These are phyloP conservation scores for Tulasnella sp. DNA, from an alignment of 768 basidiomycete species.

Conservation along the genomic window DNA sequence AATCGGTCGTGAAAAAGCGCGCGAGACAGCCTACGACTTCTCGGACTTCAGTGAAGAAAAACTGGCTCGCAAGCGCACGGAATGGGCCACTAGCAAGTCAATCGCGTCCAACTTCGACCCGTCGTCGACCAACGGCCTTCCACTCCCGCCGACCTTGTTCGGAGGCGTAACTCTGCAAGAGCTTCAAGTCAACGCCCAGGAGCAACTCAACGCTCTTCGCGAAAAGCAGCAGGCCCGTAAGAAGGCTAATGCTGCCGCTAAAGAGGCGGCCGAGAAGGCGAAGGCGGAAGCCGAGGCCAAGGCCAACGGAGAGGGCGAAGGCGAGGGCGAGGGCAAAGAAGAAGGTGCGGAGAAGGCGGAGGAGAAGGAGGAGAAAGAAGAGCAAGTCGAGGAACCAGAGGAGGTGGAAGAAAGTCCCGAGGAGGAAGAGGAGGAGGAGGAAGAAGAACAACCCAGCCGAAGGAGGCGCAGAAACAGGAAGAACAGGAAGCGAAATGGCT, in stretches of 20 bases:
- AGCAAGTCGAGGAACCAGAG: conserved; percentile 17
- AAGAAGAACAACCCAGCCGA: background rate
- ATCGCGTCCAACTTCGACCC: conserved; percentile 28
- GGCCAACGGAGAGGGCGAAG: background rate
- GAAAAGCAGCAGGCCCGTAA: conserved; percentile 12
- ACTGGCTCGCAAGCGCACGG: conserved; percentile 25
- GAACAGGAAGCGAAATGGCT: conserved; percentile 3
- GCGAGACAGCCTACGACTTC: background rate
- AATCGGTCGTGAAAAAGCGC: background rate
- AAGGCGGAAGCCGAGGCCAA: conserved; percentile 3
- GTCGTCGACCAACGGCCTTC: background rate
- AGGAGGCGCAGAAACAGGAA: background rate
- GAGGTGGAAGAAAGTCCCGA: conserved; percentile 1
- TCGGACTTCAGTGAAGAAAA: conserved; percentile 31
- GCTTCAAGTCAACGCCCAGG: background rate
- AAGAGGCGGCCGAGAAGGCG: background rate
- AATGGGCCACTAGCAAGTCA: conserved; percentile 33
- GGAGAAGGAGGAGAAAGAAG: background rate
- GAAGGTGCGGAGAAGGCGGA: background rate
- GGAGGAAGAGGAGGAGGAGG: background rate
- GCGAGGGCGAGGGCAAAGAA: background rate
- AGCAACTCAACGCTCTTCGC: background rate
- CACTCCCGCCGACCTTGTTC: conserved; percentile 24
- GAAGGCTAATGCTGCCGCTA: background rate
- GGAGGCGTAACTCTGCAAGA: background rate